phyloP scores from a whole-genome alignment of 257 asterid species.

The Capsicum pubescens region DNA sequence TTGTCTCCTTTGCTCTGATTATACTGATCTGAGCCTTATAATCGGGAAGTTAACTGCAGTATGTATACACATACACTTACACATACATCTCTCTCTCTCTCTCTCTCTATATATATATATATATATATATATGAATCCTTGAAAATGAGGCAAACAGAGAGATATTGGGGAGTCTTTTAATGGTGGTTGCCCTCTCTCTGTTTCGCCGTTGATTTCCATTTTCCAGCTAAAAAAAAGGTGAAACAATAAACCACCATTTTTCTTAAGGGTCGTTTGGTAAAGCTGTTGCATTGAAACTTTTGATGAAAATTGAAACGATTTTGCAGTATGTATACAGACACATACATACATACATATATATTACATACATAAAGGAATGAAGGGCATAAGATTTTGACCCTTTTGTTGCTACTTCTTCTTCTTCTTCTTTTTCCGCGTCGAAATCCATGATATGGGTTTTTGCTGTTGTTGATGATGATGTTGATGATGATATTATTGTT shows the following conservation, averaged over 20 bases:
- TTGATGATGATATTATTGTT: no score
- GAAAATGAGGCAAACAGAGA: conserved; percentile 6
- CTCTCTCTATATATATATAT: no score
- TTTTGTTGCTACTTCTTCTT: not conserved
- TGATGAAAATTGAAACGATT: not conserved
- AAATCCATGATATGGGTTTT: no score
- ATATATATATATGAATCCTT: no score
- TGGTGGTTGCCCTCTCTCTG: conserved; percentile 9
- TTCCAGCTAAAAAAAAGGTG: not conserved
- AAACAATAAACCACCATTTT: not conserved
- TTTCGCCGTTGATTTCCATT: not conserved
- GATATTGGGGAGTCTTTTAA: not conserved
- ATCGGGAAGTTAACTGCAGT: no score
- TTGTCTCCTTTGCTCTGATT: no score
- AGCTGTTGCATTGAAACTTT: not conserved
- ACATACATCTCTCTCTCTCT: no score
- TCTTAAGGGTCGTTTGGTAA: no score
- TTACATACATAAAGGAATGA: not conserved
- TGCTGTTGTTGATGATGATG: no score
- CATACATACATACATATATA: not conserved
- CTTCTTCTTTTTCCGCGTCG: no score
- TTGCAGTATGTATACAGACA: not conserved
- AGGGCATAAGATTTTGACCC: conserved; percentile 4
- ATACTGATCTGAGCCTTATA: no score
- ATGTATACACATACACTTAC: no score